Percentiles rank a stretch among this genome's conserved stretches.
Conservation (phyloP, 108 stramenopile species). For the Nitzschia sp. region DNA sequence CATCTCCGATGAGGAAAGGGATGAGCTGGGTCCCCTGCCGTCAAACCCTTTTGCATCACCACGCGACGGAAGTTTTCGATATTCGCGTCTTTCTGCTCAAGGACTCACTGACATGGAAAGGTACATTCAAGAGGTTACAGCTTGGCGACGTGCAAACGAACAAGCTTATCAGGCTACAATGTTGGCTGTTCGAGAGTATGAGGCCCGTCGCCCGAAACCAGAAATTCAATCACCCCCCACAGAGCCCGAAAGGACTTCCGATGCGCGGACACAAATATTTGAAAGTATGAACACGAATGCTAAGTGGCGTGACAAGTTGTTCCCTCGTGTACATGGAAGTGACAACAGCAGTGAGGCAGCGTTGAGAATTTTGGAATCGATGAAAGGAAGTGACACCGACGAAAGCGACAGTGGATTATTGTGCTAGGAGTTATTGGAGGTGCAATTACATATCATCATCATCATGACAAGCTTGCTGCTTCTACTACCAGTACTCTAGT, state of each 20-base stretch:
- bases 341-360: no score
- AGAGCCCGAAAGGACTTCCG: neutral
- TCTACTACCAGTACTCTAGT: no score
- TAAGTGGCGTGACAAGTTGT: conserved; percentile 5
- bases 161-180: neutral
- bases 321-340: neutral
- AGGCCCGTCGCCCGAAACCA: neutral
- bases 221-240: no score
- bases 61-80: neutral
- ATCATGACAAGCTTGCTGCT: no score
- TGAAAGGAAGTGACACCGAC: no score
- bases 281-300: neutral
- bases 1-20: neutral
- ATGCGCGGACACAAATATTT: conserved; percentile 7
- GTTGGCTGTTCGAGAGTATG: neutral
- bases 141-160: neutral
- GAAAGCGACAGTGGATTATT: no score
- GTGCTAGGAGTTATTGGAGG: no score
- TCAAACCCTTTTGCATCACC: neutral
- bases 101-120: conserved; percentile 6
- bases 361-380: no score
- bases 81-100: neutral
- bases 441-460: no score
- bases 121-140: neutral
- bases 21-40: conserved; percentile 14